phyloP scores from a whole-genome alignment of 2,329 filamentous ascomycete species.

The Alternaria metachromatica region DNA sequence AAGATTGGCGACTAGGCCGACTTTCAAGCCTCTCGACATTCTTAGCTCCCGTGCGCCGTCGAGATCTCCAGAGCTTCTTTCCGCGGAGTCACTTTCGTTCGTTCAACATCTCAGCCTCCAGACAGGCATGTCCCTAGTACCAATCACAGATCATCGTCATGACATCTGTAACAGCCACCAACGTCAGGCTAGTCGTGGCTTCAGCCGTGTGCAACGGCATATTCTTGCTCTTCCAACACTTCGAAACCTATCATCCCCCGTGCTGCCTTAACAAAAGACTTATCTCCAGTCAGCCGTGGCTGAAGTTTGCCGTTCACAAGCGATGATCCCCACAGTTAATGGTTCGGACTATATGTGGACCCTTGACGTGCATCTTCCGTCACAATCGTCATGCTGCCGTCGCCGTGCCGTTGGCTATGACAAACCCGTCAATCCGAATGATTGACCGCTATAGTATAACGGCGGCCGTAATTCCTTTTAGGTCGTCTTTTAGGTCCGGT shows the following conservation, averaged over 20 bases:
- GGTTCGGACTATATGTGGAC: conserved; percentile 4
- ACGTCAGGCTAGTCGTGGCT: not conserved
- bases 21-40: not conserved
- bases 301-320: not conserved
- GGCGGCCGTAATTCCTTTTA: conserved; percentile 1
- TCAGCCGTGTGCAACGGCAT: not conserved
- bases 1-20: not conserved
- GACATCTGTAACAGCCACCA: conserved; percentile 2
- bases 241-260: not conserved
- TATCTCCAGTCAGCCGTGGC: not conserved
- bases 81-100: not conserved
- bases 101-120: not conserved
- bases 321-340: not conserved
- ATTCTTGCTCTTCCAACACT: not conserved
- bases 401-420: not conserved
- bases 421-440: not conserved
- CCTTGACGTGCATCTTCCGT: conserved; percentile 8
- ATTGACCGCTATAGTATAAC: not conserved
- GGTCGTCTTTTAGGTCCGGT: not conserved
- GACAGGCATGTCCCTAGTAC: not conserved
- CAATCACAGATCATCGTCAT: not conserved
- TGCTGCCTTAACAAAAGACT: not conserved
- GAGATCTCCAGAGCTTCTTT: not conserved
- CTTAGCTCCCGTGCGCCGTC: not conserved
- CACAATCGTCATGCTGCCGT: conserved; percentile 7